Percentiles rank a stretch among this genome's conserved stretches.
These are phyloP conservation scores for Trichoderma koningiopsis DNA, from an alignment of 2,329 filamentous ascomycete species.

Conservation along the genomic window DNA sequence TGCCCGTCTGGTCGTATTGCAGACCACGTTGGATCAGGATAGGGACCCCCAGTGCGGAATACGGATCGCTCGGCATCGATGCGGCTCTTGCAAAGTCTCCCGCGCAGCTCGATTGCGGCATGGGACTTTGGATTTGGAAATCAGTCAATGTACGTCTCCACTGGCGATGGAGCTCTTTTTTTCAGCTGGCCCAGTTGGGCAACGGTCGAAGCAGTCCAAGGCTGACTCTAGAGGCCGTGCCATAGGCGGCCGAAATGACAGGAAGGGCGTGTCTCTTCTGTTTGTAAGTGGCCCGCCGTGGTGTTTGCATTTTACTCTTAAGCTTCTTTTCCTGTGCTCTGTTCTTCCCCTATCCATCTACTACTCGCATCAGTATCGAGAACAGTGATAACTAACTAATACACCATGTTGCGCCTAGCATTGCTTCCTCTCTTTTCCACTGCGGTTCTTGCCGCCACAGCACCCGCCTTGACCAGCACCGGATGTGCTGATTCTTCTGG, in stretches of 20 bases:
- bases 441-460: neutral
- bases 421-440: slow-evolving; percentile 10
- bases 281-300: neutral
- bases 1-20: neutral
- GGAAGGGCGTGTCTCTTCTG: neutral
- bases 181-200: slow-evolving; percentile 10
- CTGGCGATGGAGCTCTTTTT: neutral
- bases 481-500: slow-evolving; percentile 31
- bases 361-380: neutral
- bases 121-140: neutral
- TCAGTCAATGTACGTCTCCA: slow-evolving; percentile 3
- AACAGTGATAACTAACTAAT: neutral
- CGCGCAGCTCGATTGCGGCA: neutral
- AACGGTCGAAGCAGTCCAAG: neutral
- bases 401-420: neutral
- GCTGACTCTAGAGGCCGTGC: slow-evolving; percentile 2
- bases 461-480: slow-evolving; percentile 1
- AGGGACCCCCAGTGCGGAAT: slow-evolving; percentile 7
- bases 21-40: neutral
- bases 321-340: neutral
- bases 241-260: neutral
- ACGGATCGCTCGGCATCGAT: slow-evolving; percentile 22
- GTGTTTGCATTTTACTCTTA: neutral
- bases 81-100: neutral
- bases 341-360: neutral